These are phyloP conservation scores for Pouteria glomerata DNA, from an alignment of 148 eudicot species.

Conservation along the genomic window DNA sequence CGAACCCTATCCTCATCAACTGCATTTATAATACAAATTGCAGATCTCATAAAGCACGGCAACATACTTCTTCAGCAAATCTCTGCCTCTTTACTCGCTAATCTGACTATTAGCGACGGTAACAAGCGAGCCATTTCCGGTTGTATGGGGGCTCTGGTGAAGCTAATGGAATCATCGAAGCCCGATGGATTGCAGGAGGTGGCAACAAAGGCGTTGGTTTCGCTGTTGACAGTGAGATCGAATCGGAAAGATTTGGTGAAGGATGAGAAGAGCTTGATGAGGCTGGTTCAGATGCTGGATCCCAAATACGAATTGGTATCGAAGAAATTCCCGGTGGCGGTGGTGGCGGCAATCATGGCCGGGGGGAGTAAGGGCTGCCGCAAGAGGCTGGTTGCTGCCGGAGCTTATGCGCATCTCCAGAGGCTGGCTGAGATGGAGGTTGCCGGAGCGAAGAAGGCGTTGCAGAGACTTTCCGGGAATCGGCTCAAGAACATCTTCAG, in stretches of 20 bases:
- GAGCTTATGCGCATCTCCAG: slow-evolving; percentile 39
- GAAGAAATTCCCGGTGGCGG: slow-evolving; percentile 57
- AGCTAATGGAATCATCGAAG: slow-evolving; percentile 56
- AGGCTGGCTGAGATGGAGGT: slow-evolving; percentile 56
- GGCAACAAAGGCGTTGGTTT: slow-evolving; percentile 34
- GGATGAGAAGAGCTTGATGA: slow-evolving; percentile 59
- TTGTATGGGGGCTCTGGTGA: slow-evolving; percentile 49
- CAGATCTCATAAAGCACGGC: slow-evolving; percentile 43
- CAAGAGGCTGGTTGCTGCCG: slow-evolving; percentile 55
- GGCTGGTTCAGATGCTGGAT: slow-evolving; percentile 55
- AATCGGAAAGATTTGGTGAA: slow-evolving; percentile 52
- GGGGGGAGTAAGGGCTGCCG: slow-evolving; percentile 59
- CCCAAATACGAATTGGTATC: slow-evolving; percentile 41
- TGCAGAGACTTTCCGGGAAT: slow-evolving; percentile 53
- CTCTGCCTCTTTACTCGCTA: slow-evolving; percentile 32
- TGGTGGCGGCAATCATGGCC: slow-evolving; percentile 37
- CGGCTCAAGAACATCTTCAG: slow-evolving; percentile 46
- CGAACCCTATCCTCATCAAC: slow-evolving; percentile 31
- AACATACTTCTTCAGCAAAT: slow-evolving; percentile 41
- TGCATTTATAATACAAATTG: slow-evolving; percentile 30
- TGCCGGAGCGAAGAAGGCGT: slow-evolving; percentile 61
- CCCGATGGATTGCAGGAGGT: slow-evolving; percentile 54
- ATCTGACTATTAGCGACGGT: slow-evolving; percentile 38
- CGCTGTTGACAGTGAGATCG: slow-evolving; percentile 37
- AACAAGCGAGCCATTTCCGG: slow-evolving; percentile 41